Conservation (phyloP, 2,329 filamentous ascomycete genomes). For the Neonectria punicea region DNA sequence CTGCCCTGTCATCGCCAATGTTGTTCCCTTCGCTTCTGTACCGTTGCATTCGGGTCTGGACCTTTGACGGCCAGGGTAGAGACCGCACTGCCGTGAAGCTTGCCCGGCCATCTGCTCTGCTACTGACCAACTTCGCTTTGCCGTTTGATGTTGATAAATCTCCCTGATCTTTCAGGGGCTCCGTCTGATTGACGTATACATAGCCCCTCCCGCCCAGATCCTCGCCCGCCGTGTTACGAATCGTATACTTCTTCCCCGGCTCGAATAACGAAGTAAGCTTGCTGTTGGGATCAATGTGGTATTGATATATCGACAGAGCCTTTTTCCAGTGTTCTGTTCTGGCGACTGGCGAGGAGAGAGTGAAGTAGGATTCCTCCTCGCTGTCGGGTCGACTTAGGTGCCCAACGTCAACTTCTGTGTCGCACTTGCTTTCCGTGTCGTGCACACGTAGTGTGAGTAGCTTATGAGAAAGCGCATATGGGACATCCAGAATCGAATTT, state of each 20-base stretch:
- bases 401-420: neutral
- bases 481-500: conserved; percentile 20
- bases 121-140: neutral
- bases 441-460: conserved; percentile 11
- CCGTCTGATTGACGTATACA: neutral
- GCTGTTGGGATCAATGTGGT: neutral
- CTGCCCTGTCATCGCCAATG: neutral
- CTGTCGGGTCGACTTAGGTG: neutral
- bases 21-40: neutral
- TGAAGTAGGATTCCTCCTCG: conserved; percentile 2
- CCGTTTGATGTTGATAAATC: neutral
- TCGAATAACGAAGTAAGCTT: neutral
- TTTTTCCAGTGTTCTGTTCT: conserved; percentile 16
- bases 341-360: conserved; percentile 18
- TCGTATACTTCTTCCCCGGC: neutral
- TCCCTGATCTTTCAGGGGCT: neutral
- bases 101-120: conserved; percentile 8
- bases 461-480: conserved; percentile 17
- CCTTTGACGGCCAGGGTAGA: conserved; percentile 11
- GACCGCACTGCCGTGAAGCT: conserved; percentile 4
- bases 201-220: neutral
- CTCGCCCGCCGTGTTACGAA: neutral
- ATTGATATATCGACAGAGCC: conserved; percentile 9
- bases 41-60: conserved; percentile 3
- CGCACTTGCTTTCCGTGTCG: conserved; percentile 1